Evolutionary conservation across 2,329 filamentous ascomycete genomes (phyloP).

Genomic region (Trichoderma pleuroti): DNA sequence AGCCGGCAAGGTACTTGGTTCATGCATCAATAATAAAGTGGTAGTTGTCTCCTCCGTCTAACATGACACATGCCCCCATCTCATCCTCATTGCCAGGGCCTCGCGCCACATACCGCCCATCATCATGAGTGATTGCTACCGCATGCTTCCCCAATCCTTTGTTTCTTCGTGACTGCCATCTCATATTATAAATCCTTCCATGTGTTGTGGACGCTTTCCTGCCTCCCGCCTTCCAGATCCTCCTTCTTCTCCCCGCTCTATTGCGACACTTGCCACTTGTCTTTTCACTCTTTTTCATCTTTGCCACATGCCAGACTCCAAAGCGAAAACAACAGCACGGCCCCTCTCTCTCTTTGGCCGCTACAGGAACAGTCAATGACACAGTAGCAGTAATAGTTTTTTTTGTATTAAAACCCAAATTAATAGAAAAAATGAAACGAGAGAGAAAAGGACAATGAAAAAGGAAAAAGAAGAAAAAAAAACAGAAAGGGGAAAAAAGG

Average conservation of each 20-base stretch:
- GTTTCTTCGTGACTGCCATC: neutral
- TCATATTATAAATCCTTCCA: neutral
- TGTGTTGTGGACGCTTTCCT: neutral
- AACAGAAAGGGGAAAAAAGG: slow-evolving; percentile 29
- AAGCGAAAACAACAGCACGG: neutral
- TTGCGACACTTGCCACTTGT: neutral
- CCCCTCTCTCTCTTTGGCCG: neutral
- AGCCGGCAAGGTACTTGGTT: slow-evolving; percentile 24
- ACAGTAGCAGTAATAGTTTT: slow-evolving; percentile 30
- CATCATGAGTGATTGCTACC: neutral
- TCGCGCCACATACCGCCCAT: neutral
- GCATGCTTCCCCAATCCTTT: neutral
- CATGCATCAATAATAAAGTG: slow-evolving; percentile 34
- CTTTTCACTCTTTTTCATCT: slow-evolving; percentile 4
- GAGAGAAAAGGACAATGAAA: slow-evolving; percentile 32
- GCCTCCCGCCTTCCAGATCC: neutral
- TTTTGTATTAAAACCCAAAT: slow-evolving; percentile 42
- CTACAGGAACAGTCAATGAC: slow-evolving; percentile 16
- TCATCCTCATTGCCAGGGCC: neutral
- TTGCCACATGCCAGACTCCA: slow-evolving; percentile 13
- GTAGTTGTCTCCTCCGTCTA: slow-evolving; percentile 23
- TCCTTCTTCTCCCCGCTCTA: neutral
- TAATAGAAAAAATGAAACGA: slow-evolving; percentile 33
- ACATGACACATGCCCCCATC: neutral
- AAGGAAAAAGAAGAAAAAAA: slow-evolving; percentile 29